Evolutionary conservation across 106 monocot genomes (phyloP).

Genomic region (Acanthochlamys bracteata): DNA sequence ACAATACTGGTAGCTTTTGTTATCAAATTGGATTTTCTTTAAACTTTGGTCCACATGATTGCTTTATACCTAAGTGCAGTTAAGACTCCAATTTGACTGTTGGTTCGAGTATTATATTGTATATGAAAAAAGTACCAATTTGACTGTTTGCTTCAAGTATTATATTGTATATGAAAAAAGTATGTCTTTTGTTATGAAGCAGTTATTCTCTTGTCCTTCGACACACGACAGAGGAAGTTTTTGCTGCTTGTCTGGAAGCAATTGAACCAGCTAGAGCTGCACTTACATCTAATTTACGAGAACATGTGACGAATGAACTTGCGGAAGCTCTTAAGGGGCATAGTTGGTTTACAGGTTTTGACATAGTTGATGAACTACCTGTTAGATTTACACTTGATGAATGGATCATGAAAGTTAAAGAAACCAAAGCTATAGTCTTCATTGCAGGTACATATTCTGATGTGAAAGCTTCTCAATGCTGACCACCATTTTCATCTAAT

Average conservation of each 20-base stretch:
- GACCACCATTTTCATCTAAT: no score
- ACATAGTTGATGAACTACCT: slow-evolving; percentile 58
- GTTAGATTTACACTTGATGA: slow-evolving; percentile 50
- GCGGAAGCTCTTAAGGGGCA: slow-evolving; percentile 40
- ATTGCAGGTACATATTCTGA: slow-evolving; percentile 67
- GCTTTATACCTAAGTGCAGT: no score
- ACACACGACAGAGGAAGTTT: slow-evolving; percentile 87
- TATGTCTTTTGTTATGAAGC: slow-evolving; percentile 24
- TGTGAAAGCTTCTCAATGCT: background rate
- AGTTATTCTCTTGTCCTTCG: slow-evolving; percentile 91
- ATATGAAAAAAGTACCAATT: no score
- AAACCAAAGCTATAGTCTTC: slow-evolving; percentile 61
- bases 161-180: no score
- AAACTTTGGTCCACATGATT: no score
- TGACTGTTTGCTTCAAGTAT: no score
- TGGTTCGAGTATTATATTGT: no score
- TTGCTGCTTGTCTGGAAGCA: slow-evolving; percentile 72
- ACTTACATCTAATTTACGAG: slow-evolving; percentile 36
- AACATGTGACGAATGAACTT: slow-evolving; percentile 58
- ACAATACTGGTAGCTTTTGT: no score
- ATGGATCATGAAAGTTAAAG: slow-evolving; percentile 66
- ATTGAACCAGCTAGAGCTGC: slow-evolving; percentile 56
- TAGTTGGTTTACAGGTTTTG: slow-evolving; percentile 74
- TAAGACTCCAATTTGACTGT: no score
- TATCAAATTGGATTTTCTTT: no score